A percentile compares a stretch with the other conserved stretches of the same genome.
Conservation (phyloP, 768 basidiomycete genomes). For the Ramaria rubella region DNA sequence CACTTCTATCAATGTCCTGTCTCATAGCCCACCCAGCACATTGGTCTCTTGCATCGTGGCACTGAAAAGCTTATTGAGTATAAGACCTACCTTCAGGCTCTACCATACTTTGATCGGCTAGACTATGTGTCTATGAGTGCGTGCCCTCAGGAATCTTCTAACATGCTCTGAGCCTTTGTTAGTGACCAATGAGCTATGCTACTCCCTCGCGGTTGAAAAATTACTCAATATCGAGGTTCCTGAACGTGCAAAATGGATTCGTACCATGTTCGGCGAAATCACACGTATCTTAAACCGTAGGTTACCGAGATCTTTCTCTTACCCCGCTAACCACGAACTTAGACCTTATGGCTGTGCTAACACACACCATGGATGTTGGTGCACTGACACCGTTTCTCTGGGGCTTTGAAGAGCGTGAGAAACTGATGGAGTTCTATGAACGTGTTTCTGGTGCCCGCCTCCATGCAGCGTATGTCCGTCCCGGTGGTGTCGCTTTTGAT, state of each 20-base stretch:
- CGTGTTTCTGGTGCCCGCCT: constrained; percentile 96
- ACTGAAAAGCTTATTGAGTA: constrained; percentile 99
- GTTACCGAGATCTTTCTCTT: constrained; percentile 22
- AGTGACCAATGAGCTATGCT: constrained; percentile 99
- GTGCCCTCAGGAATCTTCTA: constrained; percentile 25
- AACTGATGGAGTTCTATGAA: constrained; percentile 99
- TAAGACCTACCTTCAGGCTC: constrained; percentile 95
- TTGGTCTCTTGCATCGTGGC: constrained; percentile 93
- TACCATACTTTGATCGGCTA: constrained; percentile 97
- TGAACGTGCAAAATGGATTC: constrained; percentile 96
- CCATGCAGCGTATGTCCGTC: constrained; percentile 96
- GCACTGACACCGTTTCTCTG: constrained; percentile 98
- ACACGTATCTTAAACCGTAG: constrained; percentile 90
- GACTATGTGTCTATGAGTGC: constrained; percentile 99
- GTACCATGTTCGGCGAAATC: constrained; percentile 94
- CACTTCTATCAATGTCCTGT: constrained; percentile 7
- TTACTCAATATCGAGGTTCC: constrained; percentile 95
- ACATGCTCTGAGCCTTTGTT: constrained; percentile 1
- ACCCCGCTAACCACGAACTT: constrained; percentile 3
- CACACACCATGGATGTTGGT: constrained; percentile 96
- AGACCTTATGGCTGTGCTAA: constrained; percentile 96
- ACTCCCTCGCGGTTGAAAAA: constrained; percentile 96
- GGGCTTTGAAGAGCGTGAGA: constrained; percentile 99
- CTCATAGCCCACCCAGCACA: constrained; percentile 50
- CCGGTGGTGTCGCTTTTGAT: constrained; percentile 96